A percentile compares a stretch with the other conserved stretches of the same genome.
phyloP scores from a whole-genome alignment of 306 rosid species.

The Delonix regia region DNA sequence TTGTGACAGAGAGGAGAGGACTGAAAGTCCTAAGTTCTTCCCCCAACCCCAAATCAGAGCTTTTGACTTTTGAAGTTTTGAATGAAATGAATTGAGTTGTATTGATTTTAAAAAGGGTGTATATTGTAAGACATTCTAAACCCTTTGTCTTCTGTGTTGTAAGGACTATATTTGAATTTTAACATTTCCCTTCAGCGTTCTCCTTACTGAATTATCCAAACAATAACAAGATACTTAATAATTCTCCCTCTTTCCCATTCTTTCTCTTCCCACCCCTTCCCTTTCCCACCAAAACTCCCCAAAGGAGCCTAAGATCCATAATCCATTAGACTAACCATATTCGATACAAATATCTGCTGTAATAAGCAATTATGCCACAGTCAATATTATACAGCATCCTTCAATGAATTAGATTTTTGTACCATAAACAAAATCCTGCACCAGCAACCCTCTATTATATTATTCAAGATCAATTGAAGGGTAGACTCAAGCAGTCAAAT shows the following conservation, averaged over 20 bases:
- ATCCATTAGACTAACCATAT: conserved; percentile 14
- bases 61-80: too few species aligned
- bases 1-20: neutral
- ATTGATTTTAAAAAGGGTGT: too few species aligned
- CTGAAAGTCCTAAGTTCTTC: too few species aligned
- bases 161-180: too few species aligned
- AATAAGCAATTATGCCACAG: neutral
- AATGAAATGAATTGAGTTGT: too few species aligned
- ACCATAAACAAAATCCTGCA: conserved; percentile 5
- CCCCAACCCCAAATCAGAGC: too few species aligned
- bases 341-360: neutral
- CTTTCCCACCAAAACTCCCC: neutral
- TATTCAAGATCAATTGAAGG: neutral
- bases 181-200: too few species aligned
- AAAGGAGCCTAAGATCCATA: neutral
- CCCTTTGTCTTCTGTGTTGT: too few species aligned
- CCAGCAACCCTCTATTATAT: neutral
- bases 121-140: too few species aligned
- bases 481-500: neutral
- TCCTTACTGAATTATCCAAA: too few species aligned
- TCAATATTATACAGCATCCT: conserved; percentile 15
- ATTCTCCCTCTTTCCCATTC: neutral
- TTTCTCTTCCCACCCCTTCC: neutral
- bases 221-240: too few species aligned
- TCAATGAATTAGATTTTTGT: neutral